Conservation (phyloP, 306 rosid species). For the Citrullus amarus region DNA sequence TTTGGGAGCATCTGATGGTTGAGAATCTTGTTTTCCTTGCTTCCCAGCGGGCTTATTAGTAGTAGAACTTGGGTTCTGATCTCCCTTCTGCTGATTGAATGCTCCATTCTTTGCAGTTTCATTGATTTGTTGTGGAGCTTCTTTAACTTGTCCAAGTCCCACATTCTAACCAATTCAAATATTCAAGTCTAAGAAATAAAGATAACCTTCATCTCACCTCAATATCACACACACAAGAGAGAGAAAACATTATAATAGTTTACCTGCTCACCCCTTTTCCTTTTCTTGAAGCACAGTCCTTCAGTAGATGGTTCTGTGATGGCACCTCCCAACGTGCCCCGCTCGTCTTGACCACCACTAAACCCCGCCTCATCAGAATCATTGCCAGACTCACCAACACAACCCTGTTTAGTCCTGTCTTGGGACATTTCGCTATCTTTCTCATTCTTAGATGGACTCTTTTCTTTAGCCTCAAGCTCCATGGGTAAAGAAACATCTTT, state of each 20-base stretch:
- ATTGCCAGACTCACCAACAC: slow-evolving; percentile 33
- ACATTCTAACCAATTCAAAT: slow-evolving; percentile 40
- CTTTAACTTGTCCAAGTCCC: slow-evolving; percentile 37
- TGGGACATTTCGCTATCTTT: slow-evolving; percentile 51
- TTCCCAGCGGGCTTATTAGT: slow-evolving; percentile 41
- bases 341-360: slow-evolving; percentile 45
- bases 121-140: slow-evolving; percentile 25
- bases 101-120: slow-evolving; percentile 42
- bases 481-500: slow-evolving; percentile 32
- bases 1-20: slow-evolving; percentile 62
- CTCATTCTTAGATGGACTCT: slow-evolving; percentile 44
- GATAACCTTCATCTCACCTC: background rate
- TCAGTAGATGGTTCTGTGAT: slow-evolving; percentile 41
- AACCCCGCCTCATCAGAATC: slow-evolving; percentile 69
- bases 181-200: background rate
- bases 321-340: slow-evolving; percentile 40
- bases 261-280: slow-evolving; percentile 83
- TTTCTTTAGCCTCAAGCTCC: slow-evolving; percentile 36
- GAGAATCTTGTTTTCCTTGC: slow-evolving; percentile 64
- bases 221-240: background rate
- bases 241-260: slow-evolving; percentile 4
- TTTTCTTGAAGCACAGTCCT: slow-evolving; percentile 55
- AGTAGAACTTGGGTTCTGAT: slow-evolving; percentile 38
- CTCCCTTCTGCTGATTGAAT: slow-evolving; percentile 42
- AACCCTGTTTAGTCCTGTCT: slow-evolving; percentile 45